Evolutionary conservation across 257 asterid genomes (phyloP).

Genomic region (Nicotiana sylvestris): DNA sequence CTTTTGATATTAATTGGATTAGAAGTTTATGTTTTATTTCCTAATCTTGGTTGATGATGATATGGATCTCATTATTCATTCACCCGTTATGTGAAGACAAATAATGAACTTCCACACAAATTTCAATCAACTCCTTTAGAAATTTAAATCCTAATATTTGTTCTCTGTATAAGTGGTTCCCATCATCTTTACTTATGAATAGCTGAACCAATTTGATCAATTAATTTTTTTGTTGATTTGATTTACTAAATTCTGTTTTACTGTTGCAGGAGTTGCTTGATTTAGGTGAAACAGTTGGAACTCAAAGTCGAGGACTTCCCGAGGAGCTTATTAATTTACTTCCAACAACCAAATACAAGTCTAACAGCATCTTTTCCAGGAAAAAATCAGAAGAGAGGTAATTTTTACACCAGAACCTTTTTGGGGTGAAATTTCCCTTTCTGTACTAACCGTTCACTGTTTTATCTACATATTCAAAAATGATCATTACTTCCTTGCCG

Average conservation of each 20-base stretch:
- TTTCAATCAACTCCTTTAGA: background rate
- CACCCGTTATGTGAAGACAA: background rate
- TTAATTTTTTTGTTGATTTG: background rate
- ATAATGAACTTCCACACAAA: background rate
- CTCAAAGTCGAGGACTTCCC: constrained; percentile 79
- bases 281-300: constrained; percentile 87
- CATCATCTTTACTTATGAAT: background rate
- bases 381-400: constrained; percentile 77
- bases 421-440: background rate
- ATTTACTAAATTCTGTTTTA: background rate
- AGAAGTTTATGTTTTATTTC: background rate
- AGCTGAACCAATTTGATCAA: background rate
- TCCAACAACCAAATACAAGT: constrained; percentile 79
- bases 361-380: constrained; percentile 62
- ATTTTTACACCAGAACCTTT: background rate
- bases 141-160: background rate
- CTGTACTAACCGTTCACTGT: background rate
- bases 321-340: constrained; percentile 69
- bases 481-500: background rate
- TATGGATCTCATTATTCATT: background rate
- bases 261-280: constrained; percentile 72
- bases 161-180: background rate
- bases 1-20: background rate
- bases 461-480: background rate
- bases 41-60: background rate